Evolutionary conservation across 257 asterid species (phyloP).

Genomic region (Mentha longifolia): DNA sequence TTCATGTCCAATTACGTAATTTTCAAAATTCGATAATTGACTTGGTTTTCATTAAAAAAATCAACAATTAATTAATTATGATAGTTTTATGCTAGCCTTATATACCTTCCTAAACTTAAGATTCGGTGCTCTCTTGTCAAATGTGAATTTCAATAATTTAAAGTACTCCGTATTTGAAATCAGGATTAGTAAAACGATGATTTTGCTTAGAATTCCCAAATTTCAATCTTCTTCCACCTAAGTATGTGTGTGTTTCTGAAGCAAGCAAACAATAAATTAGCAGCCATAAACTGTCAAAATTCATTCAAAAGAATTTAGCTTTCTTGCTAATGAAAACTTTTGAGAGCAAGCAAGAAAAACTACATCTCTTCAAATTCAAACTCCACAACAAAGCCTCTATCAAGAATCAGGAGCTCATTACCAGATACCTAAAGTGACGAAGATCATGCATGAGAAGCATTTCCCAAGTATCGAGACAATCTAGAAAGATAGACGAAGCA

Average conservation of each 20-base stretch:
- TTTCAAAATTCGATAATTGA: background rate
- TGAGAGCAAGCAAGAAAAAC: conserved; percentile 57
- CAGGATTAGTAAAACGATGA: too few species aligned
- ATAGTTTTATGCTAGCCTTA: too few species aligned
- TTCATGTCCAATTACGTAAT: too few species aligned
- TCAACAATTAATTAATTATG: too few species aligned
- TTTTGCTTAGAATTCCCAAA: too few species aligned
- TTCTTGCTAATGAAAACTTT: conserved; percentile 41
- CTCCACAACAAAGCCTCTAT: conserved; percentile 52
- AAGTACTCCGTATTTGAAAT: too few species aligned
- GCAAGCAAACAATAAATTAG: conserved; percentile 31
- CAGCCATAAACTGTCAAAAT: conserved; percentile 32
- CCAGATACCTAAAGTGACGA: conserved; percentile 3
- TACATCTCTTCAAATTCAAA: conserved; percentile 11
- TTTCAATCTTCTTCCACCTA: background rate
- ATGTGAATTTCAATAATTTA: background rate
- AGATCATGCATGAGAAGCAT: background rate
- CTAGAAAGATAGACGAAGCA: background rate
- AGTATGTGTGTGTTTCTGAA: conserved; percentile 13
- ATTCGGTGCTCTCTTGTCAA: too few species aligned
- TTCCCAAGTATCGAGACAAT: background rate
- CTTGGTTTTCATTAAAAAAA: too few species aligned
- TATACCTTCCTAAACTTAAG: too few species aligned
- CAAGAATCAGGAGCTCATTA: background rate
- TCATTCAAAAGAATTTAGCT: conserved; percentile 38